Conservation (phyloP, 352 stramenopile genomes). For the Pythium angustatum region DNA sequence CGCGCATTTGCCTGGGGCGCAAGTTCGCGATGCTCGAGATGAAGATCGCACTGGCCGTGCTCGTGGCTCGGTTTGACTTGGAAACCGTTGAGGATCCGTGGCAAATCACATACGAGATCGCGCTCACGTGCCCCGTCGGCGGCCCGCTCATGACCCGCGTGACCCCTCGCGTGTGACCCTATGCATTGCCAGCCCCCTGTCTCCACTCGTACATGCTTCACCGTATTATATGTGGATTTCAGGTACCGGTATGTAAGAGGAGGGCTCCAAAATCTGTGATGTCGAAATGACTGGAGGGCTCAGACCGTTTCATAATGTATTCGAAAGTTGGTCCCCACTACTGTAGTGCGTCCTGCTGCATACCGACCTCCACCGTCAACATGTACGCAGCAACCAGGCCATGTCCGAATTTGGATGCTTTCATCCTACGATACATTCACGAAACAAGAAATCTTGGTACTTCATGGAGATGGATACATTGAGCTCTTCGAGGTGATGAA, state of each 20-base stretch:
- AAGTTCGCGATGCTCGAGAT: constrained; percentile 63
- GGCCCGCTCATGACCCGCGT: constrained; percentile 30
- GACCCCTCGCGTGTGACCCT: background rate
- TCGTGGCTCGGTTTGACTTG: constrained; percentile 53
- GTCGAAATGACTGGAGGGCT: background rate
- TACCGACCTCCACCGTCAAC: too few species aligned
- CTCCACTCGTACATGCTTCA: too few species aligned
- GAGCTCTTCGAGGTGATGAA: too few species aligned
- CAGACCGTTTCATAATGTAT: background rate
- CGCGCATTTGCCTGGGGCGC: constrained; percentile 59
- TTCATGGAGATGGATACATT: background rate
- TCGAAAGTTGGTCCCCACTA: too few species aligned
- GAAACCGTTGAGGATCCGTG: constrained; percentile 45
- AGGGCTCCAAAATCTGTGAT: background rate
- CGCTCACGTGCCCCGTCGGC: constrained; percentile 44
- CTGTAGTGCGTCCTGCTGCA: too few species aligned
- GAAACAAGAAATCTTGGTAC: background rate
- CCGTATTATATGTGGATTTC: too few species aligned
- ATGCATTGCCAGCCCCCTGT: too few species aligned
- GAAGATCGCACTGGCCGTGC: constrained; percentile 51
- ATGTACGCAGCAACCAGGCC: too few species aligned
- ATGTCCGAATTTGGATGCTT: too few species aligned
- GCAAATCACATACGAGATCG: constrained; percentile 51
- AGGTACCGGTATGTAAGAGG: too few species aligned
- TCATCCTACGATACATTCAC: too few species aligned